Evolutionary conservation across 768 basidiomycete species (phyloP).

Genomic region (Cystobasidium onofrii): DNA sequence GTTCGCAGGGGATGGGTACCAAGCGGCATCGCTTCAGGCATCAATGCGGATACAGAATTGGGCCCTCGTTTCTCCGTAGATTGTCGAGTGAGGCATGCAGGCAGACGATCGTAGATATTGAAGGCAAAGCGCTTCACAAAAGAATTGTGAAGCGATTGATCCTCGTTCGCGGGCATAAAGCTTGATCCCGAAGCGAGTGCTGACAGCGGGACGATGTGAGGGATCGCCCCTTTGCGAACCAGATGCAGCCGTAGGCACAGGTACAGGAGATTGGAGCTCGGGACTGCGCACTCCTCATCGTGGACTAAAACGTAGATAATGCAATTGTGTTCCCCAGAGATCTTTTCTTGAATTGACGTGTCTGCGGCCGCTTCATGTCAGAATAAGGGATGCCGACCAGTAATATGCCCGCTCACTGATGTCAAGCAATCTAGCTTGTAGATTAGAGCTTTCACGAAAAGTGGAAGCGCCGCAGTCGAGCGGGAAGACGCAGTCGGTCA

Average conservation of each 20-base stretch:
- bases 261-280: constrained; percentile 52
- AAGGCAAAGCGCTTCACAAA: constrained; percentile 53
- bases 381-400: too few species aligned
- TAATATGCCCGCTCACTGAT: not conserved
- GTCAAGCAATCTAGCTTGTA: not conserved
- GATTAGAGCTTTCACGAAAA: not conserved
- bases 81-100: constrained; percentile 37
- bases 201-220: constrained; percentile 7
- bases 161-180: not conserved
- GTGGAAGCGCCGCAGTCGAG: not conserved
- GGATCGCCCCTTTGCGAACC: constrained; percentile 54
- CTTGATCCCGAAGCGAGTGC: not conserved
- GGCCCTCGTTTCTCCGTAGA: not conserved
- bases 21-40: constrained; percentile 33
- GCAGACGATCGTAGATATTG: constrained; percentile 65
- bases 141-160: constrained; percentile 11
- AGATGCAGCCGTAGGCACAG: constrained; percentile 57
- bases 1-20: constrained; percentile 48
- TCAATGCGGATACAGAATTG: not conserved
- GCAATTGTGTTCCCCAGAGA: not conserved
- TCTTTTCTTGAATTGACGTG: not conserved
- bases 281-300: constrained; percentile 49
- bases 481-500: not conserved
- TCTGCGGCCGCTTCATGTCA: not conserved
- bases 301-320: constrained; percentile 52